Conservation (phyloP, 371 early-diverging fungal species). For the Lichtheimia hyalospora region DNA sequence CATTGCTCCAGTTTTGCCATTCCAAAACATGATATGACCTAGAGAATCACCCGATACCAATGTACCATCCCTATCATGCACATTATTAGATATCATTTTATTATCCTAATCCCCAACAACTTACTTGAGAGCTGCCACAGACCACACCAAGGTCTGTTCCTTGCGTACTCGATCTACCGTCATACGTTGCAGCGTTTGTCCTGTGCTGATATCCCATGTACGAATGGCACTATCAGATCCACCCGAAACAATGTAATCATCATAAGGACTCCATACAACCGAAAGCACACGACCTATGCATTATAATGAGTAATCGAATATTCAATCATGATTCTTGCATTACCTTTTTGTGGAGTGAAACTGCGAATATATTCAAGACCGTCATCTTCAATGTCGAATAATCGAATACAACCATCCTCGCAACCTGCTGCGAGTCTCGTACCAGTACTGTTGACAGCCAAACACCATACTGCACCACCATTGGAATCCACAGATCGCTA, state of each 20-base stretch:
- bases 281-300: conserved; percentile 72
- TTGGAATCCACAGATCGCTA: conserved; percentile 66
- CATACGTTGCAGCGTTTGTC: conserved; percentile 64
- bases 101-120: not conserved
- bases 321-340: not conserved
- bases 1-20: conserved; percentile 67
- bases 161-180: conserved; percentile 65
- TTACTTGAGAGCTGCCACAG: conserved; percentile 53
- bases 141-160: conserved; percentile 67
- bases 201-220: conserved; percentile 69
- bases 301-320: not conserved
- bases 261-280: conserved; percentile 81
- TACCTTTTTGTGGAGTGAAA: conserved; percentile 71
- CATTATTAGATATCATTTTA: not conserved
- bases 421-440: conserved; percentile 87
- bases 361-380: conserved; percentile 66
- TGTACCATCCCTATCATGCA: conserved; percentile 59
- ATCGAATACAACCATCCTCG: conserved; percentile 89
- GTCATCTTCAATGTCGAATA: conserved; percentile 81
- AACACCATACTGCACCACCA: conserved; percentile 95
- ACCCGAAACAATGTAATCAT: conserved; percentile 76
- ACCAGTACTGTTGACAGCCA: conserved; percentile 78
- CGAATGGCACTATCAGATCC: conserved; percentile 82
- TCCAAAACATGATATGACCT: conserved; percentile 90
- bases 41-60: conserved; percentile 90